phyloP scores from a whole-genome alignment of 768 basidiomycete species.

The Russula brevipes region DNA sequence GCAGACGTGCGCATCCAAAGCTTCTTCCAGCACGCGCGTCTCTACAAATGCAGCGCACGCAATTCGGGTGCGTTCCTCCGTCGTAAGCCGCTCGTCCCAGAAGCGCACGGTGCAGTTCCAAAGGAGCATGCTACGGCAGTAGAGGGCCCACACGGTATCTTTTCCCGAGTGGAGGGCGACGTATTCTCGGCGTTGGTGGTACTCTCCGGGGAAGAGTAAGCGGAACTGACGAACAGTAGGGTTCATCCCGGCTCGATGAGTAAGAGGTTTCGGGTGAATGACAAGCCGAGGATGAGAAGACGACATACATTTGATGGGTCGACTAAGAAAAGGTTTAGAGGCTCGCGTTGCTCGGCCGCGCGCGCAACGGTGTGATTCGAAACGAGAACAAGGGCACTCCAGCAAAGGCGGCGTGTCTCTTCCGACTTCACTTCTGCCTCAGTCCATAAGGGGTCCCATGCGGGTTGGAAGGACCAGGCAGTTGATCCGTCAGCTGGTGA shows the following conservation, averaged over 20 bases:
- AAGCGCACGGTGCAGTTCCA: slow-evolving; percentile 68
- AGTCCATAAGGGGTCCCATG: slow-evolving; percentile 60
- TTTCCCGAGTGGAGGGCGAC: slow-evolving; percentile 53
- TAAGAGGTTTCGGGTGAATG: not conserved
- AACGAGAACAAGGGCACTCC: slow-evolving; percentile 66
- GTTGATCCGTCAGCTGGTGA: slow-evolving; percentile 35
- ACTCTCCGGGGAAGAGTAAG: slow-evolving; percentile 72
- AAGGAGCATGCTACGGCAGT: slow-evolving; percentile 75
- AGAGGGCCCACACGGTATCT: slow-evolving; percentile 77
- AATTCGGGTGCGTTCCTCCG: slow-evolving; percentile 53
- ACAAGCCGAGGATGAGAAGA: not conserved
- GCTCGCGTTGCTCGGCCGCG: slow-evolving; percentile 55
- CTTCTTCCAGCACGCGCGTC: slow-evolving; percentile 59
- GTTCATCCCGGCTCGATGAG: not conserved
- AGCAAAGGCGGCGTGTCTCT: slow-evolving; percentile 70
- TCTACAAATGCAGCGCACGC: slow-evolving; percentile 63
- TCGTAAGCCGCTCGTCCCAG: slow-evolving; percentile 38
- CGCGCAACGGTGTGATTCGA: slow-evolving; percentile 65
- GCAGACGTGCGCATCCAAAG: slow-evolving; percentile 62
- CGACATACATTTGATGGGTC: slow-evolving; percentile 60
- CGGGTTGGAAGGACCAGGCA: slow-evolving; percentile 46
- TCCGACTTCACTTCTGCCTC: slow-evolving; percentile 54
- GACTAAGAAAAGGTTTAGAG: slow-evolving; percentile 53
- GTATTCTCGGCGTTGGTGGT: slow-evolving; percentile 43
- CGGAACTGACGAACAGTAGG: slow-evolving; percentile 40